Base-by-base conservation (phyloP, 75 land plant genomes). In the Picea glauca region DNA sequence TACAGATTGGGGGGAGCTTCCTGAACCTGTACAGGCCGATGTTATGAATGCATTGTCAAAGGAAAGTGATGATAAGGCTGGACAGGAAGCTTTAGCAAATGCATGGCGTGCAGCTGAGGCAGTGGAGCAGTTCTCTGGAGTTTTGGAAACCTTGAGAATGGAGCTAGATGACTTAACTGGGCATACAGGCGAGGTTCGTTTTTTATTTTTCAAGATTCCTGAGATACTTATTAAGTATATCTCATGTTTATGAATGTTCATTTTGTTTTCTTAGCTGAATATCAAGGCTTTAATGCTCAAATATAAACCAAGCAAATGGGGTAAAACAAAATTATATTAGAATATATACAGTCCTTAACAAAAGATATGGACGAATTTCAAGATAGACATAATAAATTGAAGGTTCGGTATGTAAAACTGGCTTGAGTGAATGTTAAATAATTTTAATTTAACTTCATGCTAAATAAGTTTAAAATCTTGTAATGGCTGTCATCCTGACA, bases 61-160 rank as follows among this genome's bases (percentile, higher is more conserved):
- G 74, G 77, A 74, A 32, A 83, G 88, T 17, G 88, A 88, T 63
- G 96, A 93, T 62, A 88, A 86, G 67, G 76, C 83, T 72, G 94
- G 90, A 9, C 78, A 92, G 66, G 94, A 89, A 60, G 85, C 82
- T 40, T 68, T 94, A 83, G 72, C 81, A 35, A 91, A 88, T 85
- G 91, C 88, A 60, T 91, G 90, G 80, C 86, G 89, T 66, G 88
- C 99, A 58, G 98, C 99, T 75, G 91, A 88, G 78, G 99, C 99
- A 23, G 90, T 87, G 33, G 95, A 88, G 77, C 86, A 89, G 67
- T 94, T 96, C 78, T 58, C 66, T 60, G 98, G 90, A 5, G 83
- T 78, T n/a, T 75, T 96, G 66, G 83, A 86, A 21, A 78, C 85
- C 57, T 66, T 94, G 62, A 90, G 87, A 77, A 92, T 92, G 95